Conservation (phyloP, 805 yeast species). For the Isabelozyma heimii region DNA sequence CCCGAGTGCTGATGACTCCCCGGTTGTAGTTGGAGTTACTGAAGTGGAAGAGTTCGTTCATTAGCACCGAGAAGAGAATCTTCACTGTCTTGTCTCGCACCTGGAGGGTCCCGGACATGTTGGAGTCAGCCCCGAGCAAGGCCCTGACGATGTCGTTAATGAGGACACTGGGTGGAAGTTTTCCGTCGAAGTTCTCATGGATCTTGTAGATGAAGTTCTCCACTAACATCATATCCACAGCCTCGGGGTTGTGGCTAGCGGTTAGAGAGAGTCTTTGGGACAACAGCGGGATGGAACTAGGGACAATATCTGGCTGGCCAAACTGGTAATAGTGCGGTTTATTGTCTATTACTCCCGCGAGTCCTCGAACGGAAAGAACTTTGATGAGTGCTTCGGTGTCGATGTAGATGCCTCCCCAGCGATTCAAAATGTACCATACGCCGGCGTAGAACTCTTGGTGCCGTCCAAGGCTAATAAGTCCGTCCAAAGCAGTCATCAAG, state of each 20-base stretch:
- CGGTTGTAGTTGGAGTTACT: slow-evolving; percentile 25
- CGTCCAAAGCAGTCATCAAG: slow-evolving; percentile 27
- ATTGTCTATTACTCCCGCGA: slow-evolving; percentile 4
- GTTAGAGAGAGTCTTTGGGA: not conserved
- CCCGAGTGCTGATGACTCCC: slow-evolving; percentile 8
- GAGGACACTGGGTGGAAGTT: slow-evolving; percentile 16
- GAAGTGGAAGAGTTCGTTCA: slow-evolving; percentile 24
- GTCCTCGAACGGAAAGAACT: slow-evolving; percentile 1
- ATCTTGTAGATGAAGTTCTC: slow-evolving; percentile 34
- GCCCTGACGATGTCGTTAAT: slow-evolving; percentile 26
- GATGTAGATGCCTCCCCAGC: slow-evolving; percentile 33
- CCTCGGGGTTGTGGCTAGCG: not conserved
- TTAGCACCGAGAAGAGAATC: slow-evolving; percentile 25
- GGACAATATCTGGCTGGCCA: not conserved
- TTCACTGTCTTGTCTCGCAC: slow-evolving; percentile 28
- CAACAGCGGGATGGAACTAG: not conserved
- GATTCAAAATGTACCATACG: slow-evolving; percentile 30
- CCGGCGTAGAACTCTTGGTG: slow-evolving; percentile 25
- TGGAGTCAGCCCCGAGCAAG: slow-evolving; percentile 14
- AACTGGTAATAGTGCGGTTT: not conserved
- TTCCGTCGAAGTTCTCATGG: slow-evolving; percentile 17
- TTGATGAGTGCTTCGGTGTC: slow-evolving; percentile 1
- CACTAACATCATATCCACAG: slow-evolving; percentile 28
- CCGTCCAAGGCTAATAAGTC: slow-evolving; percentile 27
- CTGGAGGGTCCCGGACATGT: slow-evolving; percentile 11